These are phyloP conservation scores for Pestalotiopsis sp. DNA, from an alignment of 2,329 filamentous ascomycete genomes.

Conservation along the genomic window DNA sequence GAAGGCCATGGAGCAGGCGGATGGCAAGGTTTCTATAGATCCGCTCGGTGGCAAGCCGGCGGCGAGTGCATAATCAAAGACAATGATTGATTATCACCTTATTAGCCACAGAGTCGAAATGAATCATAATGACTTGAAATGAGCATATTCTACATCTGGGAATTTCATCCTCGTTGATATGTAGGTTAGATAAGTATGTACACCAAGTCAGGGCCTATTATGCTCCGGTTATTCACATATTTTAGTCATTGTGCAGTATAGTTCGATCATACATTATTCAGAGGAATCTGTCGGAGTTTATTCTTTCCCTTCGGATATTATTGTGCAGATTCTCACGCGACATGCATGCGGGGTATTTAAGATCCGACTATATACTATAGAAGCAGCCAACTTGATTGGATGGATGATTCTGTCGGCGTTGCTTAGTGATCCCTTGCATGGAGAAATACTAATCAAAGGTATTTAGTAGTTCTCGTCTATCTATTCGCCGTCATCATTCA, in stretches of 20 bases:
- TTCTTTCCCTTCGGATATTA: background rate
- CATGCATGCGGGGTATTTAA: background rate
- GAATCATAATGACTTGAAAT: background rate
- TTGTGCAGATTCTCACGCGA: background rate
- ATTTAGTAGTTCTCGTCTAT: too few species aligned
- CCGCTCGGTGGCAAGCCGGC: background rate
- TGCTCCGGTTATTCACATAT: background rate
- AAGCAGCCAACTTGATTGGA: background rate
- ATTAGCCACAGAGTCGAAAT: background rate
- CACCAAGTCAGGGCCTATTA: background rate
- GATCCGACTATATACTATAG: background rate
- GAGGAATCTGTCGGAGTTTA: background rate
- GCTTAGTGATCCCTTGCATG: background rate
- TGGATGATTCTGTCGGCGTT: background rate
- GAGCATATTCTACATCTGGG: too few species aligned
- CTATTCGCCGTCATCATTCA: background rate
- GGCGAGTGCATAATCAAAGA: background rate
- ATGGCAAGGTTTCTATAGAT: slow-evolving; percentile 6
- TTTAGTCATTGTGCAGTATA: background rate
- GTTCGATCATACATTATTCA: background rate
- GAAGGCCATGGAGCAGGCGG: background rate
- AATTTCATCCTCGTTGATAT: background rate
- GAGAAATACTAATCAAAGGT: background rate
- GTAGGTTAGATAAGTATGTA: too few species aligned
- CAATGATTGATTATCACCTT: background rate